A percentile compares a stretch with the other conserved stretches of the same genome.
phyloP scores from a whole-genome alignment of 1,284 basidiomycete species.

The Afroboletus lepidellus region DNA sequence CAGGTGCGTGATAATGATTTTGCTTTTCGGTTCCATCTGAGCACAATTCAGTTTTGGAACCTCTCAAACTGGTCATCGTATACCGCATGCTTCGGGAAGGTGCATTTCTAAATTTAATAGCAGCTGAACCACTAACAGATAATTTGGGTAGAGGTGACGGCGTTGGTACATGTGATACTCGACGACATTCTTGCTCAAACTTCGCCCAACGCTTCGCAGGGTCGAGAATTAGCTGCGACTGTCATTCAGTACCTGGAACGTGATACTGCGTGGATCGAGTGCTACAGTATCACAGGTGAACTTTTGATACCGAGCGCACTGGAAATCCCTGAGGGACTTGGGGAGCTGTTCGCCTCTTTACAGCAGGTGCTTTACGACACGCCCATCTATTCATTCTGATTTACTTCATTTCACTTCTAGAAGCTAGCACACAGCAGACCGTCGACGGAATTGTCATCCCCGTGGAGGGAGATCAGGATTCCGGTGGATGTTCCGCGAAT shows the following conservation, averaged over 20 bases:
- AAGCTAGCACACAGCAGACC: slow-evolving; percentile 19
- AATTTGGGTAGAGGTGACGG: slow-evolving; percentile 55
- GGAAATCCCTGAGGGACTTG: slow-evolving; percentile 38
- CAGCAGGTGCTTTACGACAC: slow-evolving; percentile 38
- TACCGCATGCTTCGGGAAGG: slow-evolving; percentile 79
- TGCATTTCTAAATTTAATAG: slow-evolving; percentile 28
- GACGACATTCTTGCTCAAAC: slow-evolving; percentile 39
- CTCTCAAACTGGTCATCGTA: slow-evolving; percentile 58
- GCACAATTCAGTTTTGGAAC: slow-evolving; percentile 50
- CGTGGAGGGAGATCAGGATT: slow-evolving; percentile 71
- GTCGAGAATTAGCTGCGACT: slow-evolving; percentile 42
- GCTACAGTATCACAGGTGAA: slow-evolving; percentile 68
- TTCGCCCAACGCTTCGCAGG: slow-evolving; percentile 26
- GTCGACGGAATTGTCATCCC: slow-evolving; percentile 7
- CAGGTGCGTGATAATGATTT: slow-evolving; percentile 42
- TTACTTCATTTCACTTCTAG: slow-evolving; percentile 16
- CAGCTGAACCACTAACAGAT: slow-evolving; percentile 1
- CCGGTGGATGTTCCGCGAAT: slow-evolving; percentile 82
- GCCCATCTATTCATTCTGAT: neutral
- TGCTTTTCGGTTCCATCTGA: slow-evolving; percentile 7
- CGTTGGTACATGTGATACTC: slow-evolving; percentile 53
- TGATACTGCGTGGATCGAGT: slow-evolving; percentile 62
- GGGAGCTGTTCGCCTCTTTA: slow-evolving; percentile 38
- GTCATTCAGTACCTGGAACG: slow-evolving; percentile 60
- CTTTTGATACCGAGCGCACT: slow-evolving; percentile 51